Conservation (phyloP, 2,329 filamentous ascomycete species). For the Exophiala aquamarina region DNA sequence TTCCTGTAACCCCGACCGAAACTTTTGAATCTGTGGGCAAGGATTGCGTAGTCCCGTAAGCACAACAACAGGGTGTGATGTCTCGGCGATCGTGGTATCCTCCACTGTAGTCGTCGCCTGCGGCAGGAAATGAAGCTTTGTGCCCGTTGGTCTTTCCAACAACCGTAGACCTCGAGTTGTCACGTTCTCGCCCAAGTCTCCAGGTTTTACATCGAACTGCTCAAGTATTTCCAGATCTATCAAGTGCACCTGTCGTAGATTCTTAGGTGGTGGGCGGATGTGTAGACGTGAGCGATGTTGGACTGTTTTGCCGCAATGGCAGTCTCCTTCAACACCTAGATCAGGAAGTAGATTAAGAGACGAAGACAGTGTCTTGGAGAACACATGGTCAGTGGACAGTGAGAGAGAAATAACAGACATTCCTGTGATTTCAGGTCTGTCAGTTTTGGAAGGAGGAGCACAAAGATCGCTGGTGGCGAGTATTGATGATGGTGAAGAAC, state of each 20-base stretch:
- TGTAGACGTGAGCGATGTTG: conserved; percentile 27
- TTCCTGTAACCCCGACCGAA: conserved; percentile 21
- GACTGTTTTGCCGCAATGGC: conserved; percentile 28
- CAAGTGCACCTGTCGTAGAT: conserved; percentile 33
- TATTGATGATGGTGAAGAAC: too few relatives aligned
- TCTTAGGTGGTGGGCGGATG: conserved; percentile 26
- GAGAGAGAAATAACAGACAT: conserved; percentile 6
- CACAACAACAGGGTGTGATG: conserved; percentile 15
- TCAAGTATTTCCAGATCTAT: conserved; percentile 28
- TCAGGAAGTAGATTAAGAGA: conserved; percentile 27
- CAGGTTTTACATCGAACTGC: conserved; percentile 14
- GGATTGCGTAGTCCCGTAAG: conserved; percentile 28
- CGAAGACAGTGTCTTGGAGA: conserved; percentile 26
- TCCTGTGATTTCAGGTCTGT: background rate
- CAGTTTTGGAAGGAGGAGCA: too few relatives aligned
- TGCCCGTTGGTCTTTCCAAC: conserved; percentile 18
- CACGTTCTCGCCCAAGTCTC: conserved; percentile 30
- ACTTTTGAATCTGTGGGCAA: conserved; percentile 27
- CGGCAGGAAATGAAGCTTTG: conserved; percentile 27
- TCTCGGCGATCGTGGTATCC: background rate
- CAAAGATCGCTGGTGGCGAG: too few relatives aligned
- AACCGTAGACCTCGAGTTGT: conserved; percentile 25
- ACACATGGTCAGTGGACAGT: conserved; percentile 26
- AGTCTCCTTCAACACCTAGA: conserved; percentile 30
- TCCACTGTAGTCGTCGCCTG: background rate